phyloP scores from a whole-genome alignment of 768 basidiomycete genomes.

The Leucocoprinus sp. region DNA sequence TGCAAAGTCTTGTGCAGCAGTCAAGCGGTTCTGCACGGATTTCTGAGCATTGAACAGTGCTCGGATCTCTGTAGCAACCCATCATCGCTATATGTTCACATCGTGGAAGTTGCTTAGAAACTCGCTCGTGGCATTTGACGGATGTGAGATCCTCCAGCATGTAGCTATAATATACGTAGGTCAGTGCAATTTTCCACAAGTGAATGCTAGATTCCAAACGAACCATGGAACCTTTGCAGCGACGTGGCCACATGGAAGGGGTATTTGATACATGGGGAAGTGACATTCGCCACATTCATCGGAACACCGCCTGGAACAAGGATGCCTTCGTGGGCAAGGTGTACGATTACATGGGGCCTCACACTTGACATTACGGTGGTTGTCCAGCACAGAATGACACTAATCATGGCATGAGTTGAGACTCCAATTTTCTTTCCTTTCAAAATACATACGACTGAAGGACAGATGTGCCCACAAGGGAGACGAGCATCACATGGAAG shows the following conservation, averaged over 20 bases:
- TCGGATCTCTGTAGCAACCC: conserved; percentile 39
- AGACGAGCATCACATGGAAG: conserved; percentile 44
- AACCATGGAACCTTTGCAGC: conserved; percentile 41
- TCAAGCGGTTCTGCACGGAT: conserved; percentile 36
- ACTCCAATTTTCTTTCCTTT: background rate
- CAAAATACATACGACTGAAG: conserved; percentile 39
- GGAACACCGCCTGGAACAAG: conserved; percentile 46
- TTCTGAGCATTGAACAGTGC: conserved; percentile 27
- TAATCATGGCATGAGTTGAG: conserved; percentile 16
- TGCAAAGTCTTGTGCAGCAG: conserved; percentile 49
- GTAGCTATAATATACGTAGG: conserved; percentile 26
- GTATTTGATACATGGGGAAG: conserved; percentile 37
- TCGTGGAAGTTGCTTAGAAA: conserved; percentile 34
- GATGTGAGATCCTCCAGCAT: conserved; percentile 34
- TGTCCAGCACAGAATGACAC: conserved; percentile 56
- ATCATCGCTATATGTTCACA: conserved; percentile 49
- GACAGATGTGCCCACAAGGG: conserved; percentile 58
- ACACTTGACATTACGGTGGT: conserved; percentile 42
- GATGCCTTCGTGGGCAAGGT: conserved; percentile 49
- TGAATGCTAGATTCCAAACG: conserved; percentile 11
- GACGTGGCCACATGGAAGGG: conserved; percentile 52
- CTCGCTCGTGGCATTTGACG: conserved; percentile 3
- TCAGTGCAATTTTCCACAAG: background rate
- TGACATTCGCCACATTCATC: conserved; percentile 44
- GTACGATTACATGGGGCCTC: conserved; percentile 34